Conservation (phyloP, 805 yeast genomes). For the Jamesozyma jinghongensis region DNA sequence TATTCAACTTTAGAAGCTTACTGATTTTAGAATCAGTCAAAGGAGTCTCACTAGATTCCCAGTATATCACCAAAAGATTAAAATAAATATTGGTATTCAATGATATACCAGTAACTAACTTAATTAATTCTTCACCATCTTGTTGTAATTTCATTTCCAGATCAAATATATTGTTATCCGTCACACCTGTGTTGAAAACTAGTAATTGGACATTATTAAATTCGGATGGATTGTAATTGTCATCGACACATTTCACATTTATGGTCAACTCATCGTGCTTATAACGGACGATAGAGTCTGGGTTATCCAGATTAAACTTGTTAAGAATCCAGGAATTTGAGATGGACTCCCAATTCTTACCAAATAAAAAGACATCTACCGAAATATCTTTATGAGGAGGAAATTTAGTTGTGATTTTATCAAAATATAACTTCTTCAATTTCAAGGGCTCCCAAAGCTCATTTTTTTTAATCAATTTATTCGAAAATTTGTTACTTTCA, state of each 20-base stretch:
- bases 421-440: constrained; percentile 29
- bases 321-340: constrained; percentile 28
- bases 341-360: constrained; percentile 22
- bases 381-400: neutral
- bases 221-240: constrained; percentile 16
- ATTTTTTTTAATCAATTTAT: constrained; percentile 30
- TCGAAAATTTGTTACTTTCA: constrained; percentile 26
- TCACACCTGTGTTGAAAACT: constrained; percentile 34
- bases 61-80: constrained; percentile 29
- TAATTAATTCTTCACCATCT: constrained; percentile 30
- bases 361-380: constrained; percentile 18
- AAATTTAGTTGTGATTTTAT: constrained; percentile 11
- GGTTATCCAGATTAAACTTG: constrained; percentile 25
- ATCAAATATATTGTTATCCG: constrained; percentile 27
- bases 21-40: constrained; percentile 10
- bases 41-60: constrained; percentile 33
- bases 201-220: constrained; percentile 29
- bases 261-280: constrained; percentile 7
- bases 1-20: constrained; percentile 17
- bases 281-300: constrained; percentile 1
- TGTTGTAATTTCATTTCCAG: constrained; percentile 28
- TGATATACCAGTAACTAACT: constrained; percentile 29
- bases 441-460: constrained; percentile 43
- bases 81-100: constrained; percentile 30
- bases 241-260: constrained; percentile 17